A percentile compares a stretch with the other conserved stretches of the same genome.
These are phyloP conservation scores for Aspergillus viridinutans DNA, from an alignment of 2,329 filamentous ascomycete genomes.

Conservation along the genomic window DNA sequence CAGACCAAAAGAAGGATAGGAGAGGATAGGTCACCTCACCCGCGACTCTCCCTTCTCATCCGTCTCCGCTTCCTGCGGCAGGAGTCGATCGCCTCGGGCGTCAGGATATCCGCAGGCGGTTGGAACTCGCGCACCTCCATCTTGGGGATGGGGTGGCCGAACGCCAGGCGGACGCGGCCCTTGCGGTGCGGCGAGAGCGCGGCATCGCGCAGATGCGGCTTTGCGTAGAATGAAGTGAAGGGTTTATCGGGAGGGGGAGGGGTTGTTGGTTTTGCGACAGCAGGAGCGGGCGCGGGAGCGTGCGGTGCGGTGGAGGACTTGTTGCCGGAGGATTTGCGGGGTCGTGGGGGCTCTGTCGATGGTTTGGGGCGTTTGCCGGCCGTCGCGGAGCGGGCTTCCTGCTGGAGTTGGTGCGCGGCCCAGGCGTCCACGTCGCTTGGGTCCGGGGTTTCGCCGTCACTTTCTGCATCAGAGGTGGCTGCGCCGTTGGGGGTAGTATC, in stretches of 20 bases:
- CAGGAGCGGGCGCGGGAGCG: not conserved
- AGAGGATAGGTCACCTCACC: not conserved
- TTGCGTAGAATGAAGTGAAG: conserved; percentile 83
- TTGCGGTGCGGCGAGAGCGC: conserved; percentile 71
- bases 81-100: conserved; percentile 39
- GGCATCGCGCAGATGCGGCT: conserved; percentile 72
- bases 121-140: conserved; percentile 67
- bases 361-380: conserved; percentile 35
- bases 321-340: conserved; percentile 3
- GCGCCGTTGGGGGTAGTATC: conserved; percentile 6
- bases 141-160: conserved; percentile 77
- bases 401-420: conserved; percentile 69
- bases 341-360: conserved; percentile 6
- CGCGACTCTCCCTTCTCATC: conserved; percentile 29
- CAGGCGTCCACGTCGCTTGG: conserved; percentile 67
- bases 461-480: conserved; percentile 20
- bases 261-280: conserved; percentile 5
- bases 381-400: conserved; percentile 61
- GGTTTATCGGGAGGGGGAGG: conserved; percentile 43
- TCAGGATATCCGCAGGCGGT: conserved; percentile 60
- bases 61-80: conserved; percentile 37
- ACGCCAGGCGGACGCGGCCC: conserved; percentile 68
- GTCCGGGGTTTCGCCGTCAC: conserved; percentile 55
- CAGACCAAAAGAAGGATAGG: not conserved
- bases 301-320: conserved; percentile 1